phyloP scores from a whole-genome alignment of 1,284 basidiomycete species.

The Fomitopsis pinicola region DNA sequence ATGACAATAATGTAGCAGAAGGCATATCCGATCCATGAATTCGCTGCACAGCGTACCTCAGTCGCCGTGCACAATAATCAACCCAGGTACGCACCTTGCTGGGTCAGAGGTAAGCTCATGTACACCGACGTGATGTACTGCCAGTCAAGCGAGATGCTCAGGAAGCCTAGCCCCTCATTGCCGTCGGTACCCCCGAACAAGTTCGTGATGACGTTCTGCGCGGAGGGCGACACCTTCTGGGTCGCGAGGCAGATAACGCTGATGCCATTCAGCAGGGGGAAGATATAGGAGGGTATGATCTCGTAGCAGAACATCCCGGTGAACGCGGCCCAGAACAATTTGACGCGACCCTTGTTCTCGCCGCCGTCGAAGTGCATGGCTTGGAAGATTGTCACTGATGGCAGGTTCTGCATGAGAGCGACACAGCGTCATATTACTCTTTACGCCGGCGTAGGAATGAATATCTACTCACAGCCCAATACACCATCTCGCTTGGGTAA shows the following conservation, averaged over 20 bases:
- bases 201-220: conserved; percentile 51
- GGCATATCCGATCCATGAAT: conserved; percentile 51
- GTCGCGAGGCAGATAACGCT: conserved; percentile 55
- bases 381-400: conserved; percentile 61
- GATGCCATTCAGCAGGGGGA: conserved; percentile 53
- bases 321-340: conserved; percentile 58
- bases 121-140: conserved; percentile 53
- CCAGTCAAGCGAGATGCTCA: conserved; percentile 58
- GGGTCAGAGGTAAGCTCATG: conserved; percentile 47
- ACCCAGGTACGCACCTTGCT: conserved; percentile 40
- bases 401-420: conserved; percentile 37
- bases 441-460: conserved; percentile 6
- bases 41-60: conserved; percentile 29
- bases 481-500: conserved; percentile 70
- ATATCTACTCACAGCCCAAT: conserved; percentile 45
- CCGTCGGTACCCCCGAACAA: conserved; percentile 58
- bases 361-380: conserved; percentile 49
- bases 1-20: conserved; percentile 53
- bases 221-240: conserved; percentile 37
- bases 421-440: background rate
- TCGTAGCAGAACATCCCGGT: conserved; percentile 53
- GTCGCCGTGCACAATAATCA: background rate
- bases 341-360: conserved; percentile 49
- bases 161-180: conserved; percentile 61
- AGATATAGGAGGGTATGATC: conserved; percentile 58